Base-by-base conservation (phyloP, 2,329 filamentous ascomycete species). In the Allantophomopsis lycopodina region DNA sequence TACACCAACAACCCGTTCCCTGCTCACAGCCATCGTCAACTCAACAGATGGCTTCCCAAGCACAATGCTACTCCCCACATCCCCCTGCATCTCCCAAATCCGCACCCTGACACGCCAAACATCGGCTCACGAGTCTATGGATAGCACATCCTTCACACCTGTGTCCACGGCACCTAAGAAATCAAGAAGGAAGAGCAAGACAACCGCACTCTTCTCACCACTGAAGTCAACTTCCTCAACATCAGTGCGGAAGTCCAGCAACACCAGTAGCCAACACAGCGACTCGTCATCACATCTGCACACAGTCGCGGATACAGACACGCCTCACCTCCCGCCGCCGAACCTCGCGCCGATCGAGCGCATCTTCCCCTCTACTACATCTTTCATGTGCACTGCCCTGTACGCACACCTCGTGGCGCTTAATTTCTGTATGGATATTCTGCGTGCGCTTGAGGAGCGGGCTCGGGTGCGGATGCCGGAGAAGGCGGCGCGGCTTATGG, bases 341-440 rank as follows among this genome's bases (percentile, higher is more conserved):
- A 44, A 50, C 21, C 44, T 54, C 2, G 23, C 44, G 17, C 44
- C 50, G 2, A 35, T 55, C 1, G 42, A 40, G 2, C 36, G 45
- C 6, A 52, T 54, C 21, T 56, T 55, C 32, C 51, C 51, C 2
- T 30, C 39, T n/a, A 44, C 47, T 4, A 42, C 43, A 3, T 34
- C 43, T 16, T 42, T 44, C 32, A 44, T 48, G 32, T 42, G 44
- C 5, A 42, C 46, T 10, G 44, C 46, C 2, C 47, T 55, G 16
- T 55, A 55, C 39, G 47, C 51, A 2, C 45, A 56, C 16, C 42
- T 55, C 7, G 38, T 55, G 11, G 47, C 46, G 7, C 48, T 52
- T 17, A 46, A 48, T 7, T 52, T 34, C 32, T 28, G 23, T 10
- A 28, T 8, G 7, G 23, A 28, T 10, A 12, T 28, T 3, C 23